phyloP scores from a whole-genome alignment of 305 asterid species.

The Solanum hybrid region DNA sequence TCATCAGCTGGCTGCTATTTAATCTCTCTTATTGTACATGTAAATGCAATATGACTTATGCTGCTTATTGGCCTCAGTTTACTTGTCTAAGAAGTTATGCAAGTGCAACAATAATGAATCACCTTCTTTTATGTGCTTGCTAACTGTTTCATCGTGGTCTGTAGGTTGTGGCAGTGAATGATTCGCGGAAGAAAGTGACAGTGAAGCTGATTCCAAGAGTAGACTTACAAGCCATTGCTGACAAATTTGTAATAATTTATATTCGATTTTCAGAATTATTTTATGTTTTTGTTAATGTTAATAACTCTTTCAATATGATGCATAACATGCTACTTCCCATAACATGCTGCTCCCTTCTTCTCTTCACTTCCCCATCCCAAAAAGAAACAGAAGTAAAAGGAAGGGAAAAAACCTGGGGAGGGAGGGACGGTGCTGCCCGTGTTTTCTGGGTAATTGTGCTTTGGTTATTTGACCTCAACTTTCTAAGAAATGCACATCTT shows the following conservation, averaged over 20 bases:
- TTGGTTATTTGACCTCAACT: neutral
- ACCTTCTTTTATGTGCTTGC: constrained; percentile 6
- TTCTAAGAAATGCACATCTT: neutral
- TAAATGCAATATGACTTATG: neutral
- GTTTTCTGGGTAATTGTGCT: neutral
- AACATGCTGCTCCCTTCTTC: neutral
- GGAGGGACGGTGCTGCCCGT: neutral
- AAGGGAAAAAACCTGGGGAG: neutral
- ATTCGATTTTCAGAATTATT: neutral
- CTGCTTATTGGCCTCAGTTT: neutral
- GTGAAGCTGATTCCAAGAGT: constrained; percentile 85
- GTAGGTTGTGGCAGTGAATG: constrained; percentile 68
- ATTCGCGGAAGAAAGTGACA: constrained; percentile 58
- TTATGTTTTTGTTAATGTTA: neutral
- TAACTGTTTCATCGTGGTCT: constrained; percentile 13
- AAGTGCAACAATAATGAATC: neutral
- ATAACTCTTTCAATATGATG: neutral
- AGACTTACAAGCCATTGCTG: constrained; percentile 83
- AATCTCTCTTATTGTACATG: neutral
- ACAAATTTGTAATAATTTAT: constrained; percentile 58
- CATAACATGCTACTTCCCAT: neutral
- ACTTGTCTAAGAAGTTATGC: neutral
- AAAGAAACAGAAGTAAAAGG: neutral
- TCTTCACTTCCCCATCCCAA: neutral
- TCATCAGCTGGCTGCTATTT: neutral